Base-by-base conservation (phyloP, 768 basidiomycete species). In the Tephrocybe sp. region DNA sequence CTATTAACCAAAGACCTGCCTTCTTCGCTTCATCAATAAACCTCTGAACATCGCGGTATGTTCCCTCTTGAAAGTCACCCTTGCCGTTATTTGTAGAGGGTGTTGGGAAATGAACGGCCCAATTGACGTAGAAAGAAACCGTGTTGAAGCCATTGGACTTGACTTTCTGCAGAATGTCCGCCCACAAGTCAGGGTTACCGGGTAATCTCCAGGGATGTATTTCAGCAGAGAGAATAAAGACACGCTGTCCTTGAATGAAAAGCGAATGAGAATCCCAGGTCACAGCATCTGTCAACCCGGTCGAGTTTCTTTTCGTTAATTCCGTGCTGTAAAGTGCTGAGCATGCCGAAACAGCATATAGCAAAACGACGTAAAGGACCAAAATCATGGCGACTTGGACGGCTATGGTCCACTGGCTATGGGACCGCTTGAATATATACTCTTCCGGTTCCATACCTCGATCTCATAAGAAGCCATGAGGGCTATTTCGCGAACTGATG, bases 241-340 rank as follows among this genome's bases (percentile, higher is more conserved):
- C 57, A 6, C 82, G 72, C 55, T 83, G 79, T 5, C 80, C 81
- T 0, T 76, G 68, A 40, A 86, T 78, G 60, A 72, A 83, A 6
- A 85, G 68, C 1, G 82, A 84, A 50, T 80, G 74, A 40, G 76
- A 63, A 60, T 86, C 84, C 84, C 84, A 86, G 2, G 77, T 76
- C 15, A 83, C 79, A 4, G 64, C 66, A 34, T 76, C 62, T 3
- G 76, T 78, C 42, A 79, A 65, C 0, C 77, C 75, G 7, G 77
- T 80, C 2, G 76, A 72, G 25, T 70, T 73, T 49, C 67, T 59
- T 37, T 48, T 55, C 12, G 26, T 28, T 17, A 61, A 39, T 12
- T 36, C 36, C 17, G 41, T n/a, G 32, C 50, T n/a, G 23, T 45
- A 45, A 25, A 50, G 23, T 10, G 45, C 46, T 9, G 45, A 52